Evolutionary conservation across 441 rosid genomes (phyloP).

Genomic region (Populus hybrid): DNA sequence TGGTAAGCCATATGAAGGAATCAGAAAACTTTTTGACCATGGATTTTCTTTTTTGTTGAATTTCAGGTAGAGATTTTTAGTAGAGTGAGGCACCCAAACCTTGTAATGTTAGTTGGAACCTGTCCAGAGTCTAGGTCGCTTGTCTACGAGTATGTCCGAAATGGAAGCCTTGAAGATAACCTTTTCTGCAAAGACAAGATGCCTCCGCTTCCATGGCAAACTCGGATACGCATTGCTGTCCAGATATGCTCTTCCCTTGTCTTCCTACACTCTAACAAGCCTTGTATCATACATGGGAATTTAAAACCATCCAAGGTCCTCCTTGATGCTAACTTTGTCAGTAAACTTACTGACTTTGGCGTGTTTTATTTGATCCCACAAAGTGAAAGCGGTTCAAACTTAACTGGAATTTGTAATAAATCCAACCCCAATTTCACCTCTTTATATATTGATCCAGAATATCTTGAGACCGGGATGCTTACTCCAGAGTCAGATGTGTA

Average conservation of each 20-base stretch:
- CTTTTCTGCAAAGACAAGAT: conserved; percentile 26
- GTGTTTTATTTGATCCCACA: conserved; percentile 45
- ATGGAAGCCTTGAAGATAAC: no score
- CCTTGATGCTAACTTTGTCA: conserved; percentile 60
- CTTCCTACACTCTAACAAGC: no score
- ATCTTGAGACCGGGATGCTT: no score
- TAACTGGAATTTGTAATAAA: background rate
- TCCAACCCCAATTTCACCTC: no score
- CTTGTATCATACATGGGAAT: conserved; percentile 35
- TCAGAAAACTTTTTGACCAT: no score
- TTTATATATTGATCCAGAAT: no score
- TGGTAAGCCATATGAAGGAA: background rate
- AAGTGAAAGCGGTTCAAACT: conserved; percentile 8
- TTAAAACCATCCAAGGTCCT: conserved; percentile 82
- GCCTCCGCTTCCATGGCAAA: conserved; percentile 67
- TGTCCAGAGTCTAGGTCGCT: no score
- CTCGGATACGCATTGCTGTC: conserved; percentile 53
- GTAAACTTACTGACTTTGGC: conserved; percentile 70
- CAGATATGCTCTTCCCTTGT: no score
- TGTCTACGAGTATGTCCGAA: no score
- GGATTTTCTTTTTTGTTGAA: conserved; percentile 19
- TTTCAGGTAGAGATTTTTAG: conserved; percentile 43
- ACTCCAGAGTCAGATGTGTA: no score
- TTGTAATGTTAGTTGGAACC: no score
- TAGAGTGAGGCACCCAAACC: no score